Evolutionary conservation across 352 stramenopile species (phyloP).

Genomic region (Phytophthora pisi): DNA sequence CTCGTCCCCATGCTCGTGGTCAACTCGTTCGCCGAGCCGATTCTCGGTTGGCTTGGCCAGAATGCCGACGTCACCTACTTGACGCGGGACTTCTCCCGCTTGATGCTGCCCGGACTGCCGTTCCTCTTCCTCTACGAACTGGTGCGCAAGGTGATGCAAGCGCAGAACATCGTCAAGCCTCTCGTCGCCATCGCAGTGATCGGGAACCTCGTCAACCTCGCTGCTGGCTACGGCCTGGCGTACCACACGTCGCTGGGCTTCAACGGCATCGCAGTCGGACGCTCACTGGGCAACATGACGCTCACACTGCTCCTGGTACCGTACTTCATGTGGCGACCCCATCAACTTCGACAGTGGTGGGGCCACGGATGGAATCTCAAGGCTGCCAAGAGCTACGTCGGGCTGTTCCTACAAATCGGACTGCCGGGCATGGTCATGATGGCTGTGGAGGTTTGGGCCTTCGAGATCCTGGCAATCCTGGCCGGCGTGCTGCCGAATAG

Average conservation of each 20-base stretch:
- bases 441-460: slow-evolving; percentile 64
- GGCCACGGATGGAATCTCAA: slow-evolving; percentile 39
- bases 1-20: slow-evolving; percentile 53
- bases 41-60: slow-evolving; percentile 49
- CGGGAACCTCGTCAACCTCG: slow-evolving; percentile 67
- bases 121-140: slow-evolving; percentile 83
- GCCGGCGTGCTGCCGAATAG: slow-evolving; percentile 49
- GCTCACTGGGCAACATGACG: slow-evolving; percentile 49
- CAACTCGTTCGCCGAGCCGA: slow-evolving; percentile 55
- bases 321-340: slow-evolving; percentile 49
- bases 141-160: slow-evolving; percentile 71
- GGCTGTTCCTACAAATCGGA: slow-evolving; percentile 47
- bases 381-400: slow-evolving; percentile 28
- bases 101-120: slow-evolving; percentile 60
- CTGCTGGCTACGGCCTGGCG: slow-evolving; percentile 63
- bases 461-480: slow-evolving; percentile 57
- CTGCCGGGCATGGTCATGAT: slow-evolving; percentile 61
- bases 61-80: slow-evolving; percentile 51
- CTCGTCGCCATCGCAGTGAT: slow-evolving; percentile 64
- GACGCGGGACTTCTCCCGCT: slow-evolving; percentile 59
- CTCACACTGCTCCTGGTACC: slow-evolving; percentile 47
- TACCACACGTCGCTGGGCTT: slow-evolving; percentile 74
- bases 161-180: slow-evolving; percentile 72
- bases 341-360: slow-evolving; percentile 43
- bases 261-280: slow-evolving; percentile 67